phyloP scores from a whole-genome alignment of 148 eudicot species.

The Diospyros kaki region DNA sequence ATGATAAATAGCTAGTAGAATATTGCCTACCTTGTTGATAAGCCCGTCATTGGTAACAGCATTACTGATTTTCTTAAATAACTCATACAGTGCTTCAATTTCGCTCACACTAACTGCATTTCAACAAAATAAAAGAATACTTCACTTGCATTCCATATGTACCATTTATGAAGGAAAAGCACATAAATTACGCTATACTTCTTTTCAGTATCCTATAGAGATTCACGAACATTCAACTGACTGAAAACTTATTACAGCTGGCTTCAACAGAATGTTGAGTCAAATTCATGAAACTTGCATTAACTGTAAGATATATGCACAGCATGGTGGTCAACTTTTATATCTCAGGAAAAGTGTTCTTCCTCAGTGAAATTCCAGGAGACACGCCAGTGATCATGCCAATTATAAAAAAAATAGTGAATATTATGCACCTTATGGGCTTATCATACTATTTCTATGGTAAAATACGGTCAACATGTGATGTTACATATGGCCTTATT shows the following conservation, averaged over 20 bases:
- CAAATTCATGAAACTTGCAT: not conserved
- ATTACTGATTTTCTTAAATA: constrained; percentile 70
- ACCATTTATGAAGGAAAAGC: not conserved
- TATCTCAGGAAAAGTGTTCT: not conserved
- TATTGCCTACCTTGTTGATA: constrained; percentile 47
- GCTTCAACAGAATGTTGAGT: not conserved
- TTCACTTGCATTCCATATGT: not conserved
- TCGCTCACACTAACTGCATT: constrained; percentile 66
- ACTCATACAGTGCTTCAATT: constrained; percentile 67
- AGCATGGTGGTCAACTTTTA: not conserved
- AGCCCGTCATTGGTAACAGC: constrained; percentile 67
- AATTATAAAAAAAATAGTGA: too few relatives aligned
- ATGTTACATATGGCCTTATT: not conserved
- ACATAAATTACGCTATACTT: not conserved
- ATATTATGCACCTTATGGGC: too few relatives aligned
- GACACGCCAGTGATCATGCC: not conserved
- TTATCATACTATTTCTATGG: not conserved
- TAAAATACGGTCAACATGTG: not conserved
- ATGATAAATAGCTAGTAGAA: not conserved
- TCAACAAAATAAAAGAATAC: constrained; percentile 4
- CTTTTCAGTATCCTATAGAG: not conserved
- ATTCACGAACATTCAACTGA: not conserved
- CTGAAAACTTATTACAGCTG: not conserved
- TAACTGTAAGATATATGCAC: not conserved
- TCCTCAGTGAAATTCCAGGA: not conserved